Base-by-base conservation (phyloP, 1,139 yeast species). In the Nadsonia commutata region DNA sequence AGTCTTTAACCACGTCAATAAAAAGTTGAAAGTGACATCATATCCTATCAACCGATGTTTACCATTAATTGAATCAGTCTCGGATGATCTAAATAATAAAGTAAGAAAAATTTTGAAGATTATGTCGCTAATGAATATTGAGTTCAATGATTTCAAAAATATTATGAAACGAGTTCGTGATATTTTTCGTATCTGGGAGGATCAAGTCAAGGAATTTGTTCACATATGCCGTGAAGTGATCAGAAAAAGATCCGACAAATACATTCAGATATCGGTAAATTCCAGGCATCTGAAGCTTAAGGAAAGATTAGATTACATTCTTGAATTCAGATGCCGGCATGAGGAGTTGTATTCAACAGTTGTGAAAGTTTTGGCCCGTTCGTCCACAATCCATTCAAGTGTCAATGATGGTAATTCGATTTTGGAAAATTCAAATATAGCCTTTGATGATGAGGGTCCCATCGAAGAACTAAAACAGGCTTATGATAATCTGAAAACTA, bases 171-270 rank as follows among this genome's bases (percentile, higher is more conserved):
- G 55, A 2, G 47, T 67, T 0, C 47, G 56, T 2, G 52, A 55
- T 0, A 56, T 72, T 0, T 62, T 73, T 31, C 58, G 55, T 2
- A 56, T 65, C 2, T 71, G 79, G 71, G 80, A 77, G 38, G 67
- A 64, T 49, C 69, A 64, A 49, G 59, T 65, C 47, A 75, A 68
- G 57, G 81, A 65, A 57, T 80, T 74, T 60, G 74, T 67, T 45
- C 70, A 66, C 45, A 58, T 82, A 41, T 72, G 85, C 0, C 70
- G 97, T 50, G 96, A 86, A 51, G 62, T 82, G 11, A 66, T 82
- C 33, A 67, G 96, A 48, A 83, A 78, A 55, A 65, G 94, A 40
- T 74, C 77, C 16, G 94, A 83, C 46, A 78, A 77, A 49, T 81
- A 81, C 56, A 71, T 80, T 27, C 71, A 80, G 21, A 73, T 84